Base-by-base conservation (phyloP, 2,329 filamentous ascomycete genomes). In the Aureobasidium sp. region DNA sequence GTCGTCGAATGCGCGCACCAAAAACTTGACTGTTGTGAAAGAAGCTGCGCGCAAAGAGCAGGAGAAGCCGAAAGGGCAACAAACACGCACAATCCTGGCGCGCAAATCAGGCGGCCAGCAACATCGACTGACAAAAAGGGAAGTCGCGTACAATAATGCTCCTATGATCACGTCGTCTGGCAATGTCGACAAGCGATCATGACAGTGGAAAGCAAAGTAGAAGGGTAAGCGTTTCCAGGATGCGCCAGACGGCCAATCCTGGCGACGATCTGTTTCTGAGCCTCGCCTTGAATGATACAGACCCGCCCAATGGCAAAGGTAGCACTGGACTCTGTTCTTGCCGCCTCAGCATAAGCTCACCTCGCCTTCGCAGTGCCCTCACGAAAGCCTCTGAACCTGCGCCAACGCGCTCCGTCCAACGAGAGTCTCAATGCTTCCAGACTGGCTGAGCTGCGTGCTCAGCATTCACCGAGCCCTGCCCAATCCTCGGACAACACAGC, bases 341-440 rank as follows among this genome's bases (percentile, higher is more conserved):
- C 12, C 21, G 16, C 16, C 34, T 3, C 22, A 22, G 39, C 10
- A 12, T 34, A 29, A 32, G 34, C 34, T 38, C 24, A 39, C 30
- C n/a, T n/a, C n/a, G 45, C 24, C 35, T 24, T 27, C 16, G 4
- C 45, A 49, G 45, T 30, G 24, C 45, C 45, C 14, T 40, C 52
- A 16, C 57, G 58, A 54, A 55, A 58, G 42, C 50, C 53, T 29
- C 44, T 55, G 53, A 27, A 38, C 8, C 29, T 39, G n/a, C 35
- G 34, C 21, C 25, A 52, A 35, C 34, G 37, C 25, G 34, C 41
- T 37, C 37, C 50, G 7, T 49, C 30, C 30, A 38, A 35, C 30
- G 37, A 56, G 44, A 53, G 53, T 42, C 37, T 34, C 39, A 35
- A 78, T 64, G 81, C 82, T 2, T 84, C 81, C 1, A 81, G 82